phyloP scores from a whole-genome alignment of 1,284 basidiomycete genomes.

The Cryptococcus sp. region DNA sequence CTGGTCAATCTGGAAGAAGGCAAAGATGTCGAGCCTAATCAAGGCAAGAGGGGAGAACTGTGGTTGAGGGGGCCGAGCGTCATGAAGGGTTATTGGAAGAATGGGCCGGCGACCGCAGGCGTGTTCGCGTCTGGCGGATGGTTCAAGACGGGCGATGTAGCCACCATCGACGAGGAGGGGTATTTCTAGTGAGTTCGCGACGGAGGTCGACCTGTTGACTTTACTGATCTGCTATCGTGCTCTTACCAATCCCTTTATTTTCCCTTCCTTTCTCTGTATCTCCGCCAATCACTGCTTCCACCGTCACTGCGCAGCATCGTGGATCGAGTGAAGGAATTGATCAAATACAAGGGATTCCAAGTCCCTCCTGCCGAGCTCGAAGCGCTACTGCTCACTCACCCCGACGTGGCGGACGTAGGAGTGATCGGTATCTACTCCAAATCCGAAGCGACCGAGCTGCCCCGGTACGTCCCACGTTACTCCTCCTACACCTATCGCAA shows the following conservation, averaged over 20 bases:
- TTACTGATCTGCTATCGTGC: neutral
- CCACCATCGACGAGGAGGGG: constrained; percentile 64
- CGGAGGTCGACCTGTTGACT: neutral
- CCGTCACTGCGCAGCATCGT: constrained; percentile 37
- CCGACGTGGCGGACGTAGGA: constrained; percentile 69
- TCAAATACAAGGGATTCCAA: constrained; percentile 67
- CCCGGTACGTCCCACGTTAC: constrained; percentile 57
- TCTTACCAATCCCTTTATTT: neutral
- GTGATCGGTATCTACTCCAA: constrained; percentile 69
- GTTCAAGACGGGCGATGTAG: constrained; percentile 84
- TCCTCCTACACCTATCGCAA: no score
- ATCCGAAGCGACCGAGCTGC: constrained; percentile 72
- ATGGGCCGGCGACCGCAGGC: constrained; percentile 65
- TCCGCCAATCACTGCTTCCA: no score
- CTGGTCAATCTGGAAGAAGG: constrained; percentile 59
- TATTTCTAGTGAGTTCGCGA: constrained; percentile 47
- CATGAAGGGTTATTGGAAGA: constrained; percentile 74
- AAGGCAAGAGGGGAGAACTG: constrained; percentile 70
- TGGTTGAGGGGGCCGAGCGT: constrained; percentile 75
- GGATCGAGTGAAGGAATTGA: constrained; percentile 70
- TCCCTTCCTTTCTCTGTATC: neutral
- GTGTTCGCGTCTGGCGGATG: constrained; percentile 67
- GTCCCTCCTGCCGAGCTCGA: constrained; percentile 84
- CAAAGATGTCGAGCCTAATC: constrained; percentile 48
- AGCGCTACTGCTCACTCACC: constrained; percentile 68